These are phyloP conservation scores for Corinectria fuckeliana DNA, from an alignment of 2,329 filamentous ascomycete species.

Conservation along the genomic window DNA sequence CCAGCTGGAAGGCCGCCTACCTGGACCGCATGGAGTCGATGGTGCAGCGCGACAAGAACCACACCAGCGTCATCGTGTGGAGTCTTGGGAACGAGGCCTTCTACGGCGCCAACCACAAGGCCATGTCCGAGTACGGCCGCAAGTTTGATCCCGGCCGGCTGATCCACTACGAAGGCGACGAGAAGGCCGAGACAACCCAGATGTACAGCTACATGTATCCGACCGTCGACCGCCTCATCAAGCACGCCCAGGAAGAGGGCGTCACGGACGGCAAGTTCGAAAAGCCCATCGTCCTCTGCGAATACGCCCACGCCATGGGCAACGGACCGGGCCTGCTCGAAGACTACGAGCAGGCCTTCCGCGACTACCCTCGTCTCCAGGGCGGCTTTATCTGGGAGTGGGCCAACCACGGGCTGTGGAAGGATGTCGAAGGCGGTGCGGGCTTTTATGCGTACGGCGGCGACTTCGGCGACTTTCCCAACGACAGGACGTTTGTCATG, in stretches of 20 bases:
- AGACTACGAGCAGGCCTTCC: conserved; percentile 71
- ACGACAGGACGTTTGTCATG: conserved; percentile 68
- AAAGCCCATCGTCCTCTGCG: conserved; percentile 66
- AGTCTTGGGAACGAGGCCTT: conserved; percentile 77
- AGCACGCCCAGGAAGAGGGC: conserved; percentile 51
- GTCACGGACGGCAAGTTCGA: conserved; percentile 53
- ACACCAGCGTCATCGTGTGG: conserved; percentile 75
- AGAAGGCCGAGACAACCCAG: conserved; percentile 64
- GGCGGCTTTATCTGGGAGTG: conserved; percentile 74
- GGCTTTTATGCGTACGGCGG: conserved; percentile 66
- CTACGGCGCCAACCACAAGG: conserved; percentile 70
- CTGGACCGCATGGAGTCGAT: conserved; percentile 70
- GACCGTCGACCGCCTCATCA: conserved; percentile 56
- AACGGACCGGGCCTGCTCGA: conserved; percentile 74
- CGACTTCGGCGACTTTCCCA: conserved; percentile 66
- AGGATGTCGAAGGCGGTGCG: conserved; percentile 53
- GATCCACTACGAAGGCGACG: conserved; percentile 72
- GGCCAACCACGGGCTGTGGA: conserved; percentile 66
- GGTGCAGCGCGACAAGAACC: conserved; percentile 73
- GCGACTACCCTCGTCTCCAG: conserved; percentile 64
- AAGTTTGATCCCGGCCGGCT: conserved; percentile 62
- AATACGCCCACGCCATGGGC: conserved; percentile 72
- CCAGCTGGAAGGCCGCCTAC: conserved; percentile 67
- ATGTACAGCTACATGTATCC: conserved; percentile 75
- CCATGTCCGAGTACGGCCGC: conserved; percentile 71